Conservation (phyloP, 129 eudicot genomes). For the Flaveria linearis region DNA sequence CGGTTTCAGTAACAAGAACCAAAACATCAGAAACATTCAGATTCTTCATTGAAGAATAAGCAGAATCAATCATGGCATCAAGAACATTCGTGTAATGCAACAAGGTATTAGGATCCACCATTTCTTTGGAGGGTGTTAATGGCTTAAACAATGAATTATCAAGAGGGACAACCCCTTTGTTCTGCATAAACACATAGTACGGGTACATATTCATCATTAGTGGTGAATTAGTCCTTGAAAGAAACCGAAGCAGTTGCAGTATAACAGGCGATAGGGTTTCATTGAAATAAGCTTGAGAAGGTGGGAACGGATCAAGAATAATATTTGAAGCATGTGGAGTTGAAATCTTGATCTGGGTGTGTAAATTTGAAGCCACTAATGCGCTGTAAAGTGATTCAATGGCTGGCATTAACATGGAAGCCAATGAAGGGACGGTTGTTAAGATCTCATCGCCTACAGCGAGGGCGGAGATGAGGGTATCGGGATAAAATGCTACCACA, state of each 20-base stretch:
- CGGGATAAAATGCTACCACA: constrained; percentile 72
- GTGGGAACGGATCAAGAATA: constrained; percentile 92
- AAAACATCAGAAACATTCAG: constrained; percentile 72
- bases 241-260: constrained; percentile 55
- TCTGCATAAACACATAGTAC: constrained; percentile 93
- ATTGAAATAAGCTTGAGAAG: constrained; percentile 94
- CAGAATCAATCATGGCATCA: constrained; percentile 94
- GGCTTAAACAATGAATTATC: constrained; percentile 92
- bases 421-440: constrained; percentile 64
- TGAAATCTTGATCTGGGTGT: constrained; percentile 74
- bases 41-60: constrained; percentile 81
- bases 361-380: constrained; percentile 79
- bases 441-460: constrained; percentile 88
- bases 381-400: constrained; percentile 88
- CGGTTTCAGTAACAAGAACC: constrained; percentile 83
- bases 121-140: constrained; percentile 82
- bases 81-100: constrained; percentile 86
- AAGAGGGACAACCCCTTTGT: constrained; percentile 91
- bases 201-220: constrained; percentile 97
- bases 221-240: constrained; percentile 76
- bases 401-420: constrained; percentile 77
- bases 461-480: constrained; percentile 69
- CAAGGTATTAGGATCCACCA: constrained; percentile 95
- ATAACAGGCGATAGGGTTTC: constrained; percentile 63
- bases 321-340: constrained; percentile 80